Base-by-base conservation (phyloP, 2,329 filamentous ascomycete species). In the Neoscytalidium dimidiatum region DNA sequence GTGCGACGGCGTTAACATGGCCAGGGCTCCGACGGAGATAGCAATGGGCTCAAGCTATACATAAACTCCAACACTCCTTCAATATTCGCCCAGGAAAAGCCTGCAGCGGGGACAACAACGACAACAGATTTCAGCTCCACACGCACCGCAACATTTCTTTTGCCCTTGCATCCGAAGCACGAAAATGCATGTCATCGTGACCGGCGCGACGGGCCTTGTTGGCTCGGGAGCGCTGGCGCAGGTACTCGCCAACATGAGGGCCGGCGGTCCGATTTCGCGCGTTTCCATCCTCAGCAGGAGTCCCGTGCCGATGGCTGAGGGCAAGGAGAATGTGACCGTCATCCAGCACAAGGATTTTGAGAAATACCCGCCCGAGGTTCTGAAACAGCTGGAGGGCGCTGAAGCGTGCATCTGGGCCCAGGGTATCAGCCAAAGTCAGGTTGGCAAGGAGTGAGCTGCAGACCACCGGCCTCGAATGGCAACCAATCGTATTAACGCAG, bases 391-490 rank as follows among this genome's bases (percentile, higher is more conserved):
- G 0, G 81, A 83, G 61, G 90, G 86, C 23, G 90, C 90, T 0
- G 79, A 84, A 7, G 90, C 88, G 1, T 90, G 87, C 66, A 88
- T 93, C 1, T 94, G 91, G 91, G 90, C 91, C 0, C 80, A 90
- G 72, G 90, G 91, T 0, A 86, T 88, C 53, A 87, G 85, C 67
- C 84, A 88, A 70, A 86, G 75, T 11, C 78, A 83, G 44, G 88
- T 91, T 7, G 73, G 73, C 64, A 86, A 85, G 66, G 85, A 89
- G 84, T 88, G 71, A 66, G 83, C 72, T 17, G 49, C 66, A 26
- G 14, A 1, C 4, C 19, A 26, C 35, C 29, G 33, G 23, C 7
- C 41, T 13, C 7, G n/a, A 14, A 26, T 52, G 64, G 31, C 60
- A 35, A 14, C 21, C 11, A 11, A 51, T 35, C 43, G 14, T 49